Evolutionary conservation across 2,329 filamentous ascomycete species (phyloP).

Genomic region (Phialocephala sp.): DNA sequence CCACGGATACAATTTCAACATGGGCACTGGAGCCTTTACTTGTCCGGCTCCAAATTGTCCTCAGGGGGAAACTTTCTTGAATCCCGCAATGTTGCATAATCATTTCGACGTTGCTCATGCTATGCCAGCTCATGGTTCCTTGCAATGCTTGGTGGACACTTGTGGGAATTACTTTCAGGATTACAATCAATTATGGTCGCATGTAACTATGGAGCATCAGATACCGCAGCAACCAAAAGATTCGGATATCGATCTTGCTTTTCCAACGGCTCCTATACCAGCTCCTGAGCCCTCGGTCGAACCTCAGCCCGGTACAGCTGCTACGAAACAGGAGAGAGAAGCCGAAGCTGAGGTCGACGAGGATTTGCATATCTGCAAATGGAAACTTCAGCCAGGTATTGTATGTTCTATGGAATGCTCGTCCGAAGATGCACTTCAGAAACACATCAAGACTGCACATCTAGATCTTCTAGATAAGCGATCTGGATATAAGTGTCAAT

Average conservation of each 20-base stretch:
- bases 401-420: conserved; percentile 31
- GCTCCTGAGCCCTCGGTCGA: background rate
- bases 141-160: conserved; percentile 37
- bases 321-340: background rate
- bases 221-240: conserved; percentile 28
- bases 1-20: conserved; percentile 39
- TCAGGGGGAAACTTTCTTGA: conserved; percentile 30
- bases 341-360: conserved; percentile 7
- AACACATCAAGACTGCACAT: conserved; percentile 59
- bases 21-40: conserved; percentile 28
- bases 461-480: conserved; percentile 52
- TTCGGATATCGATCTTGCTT: conserved; percentile 30
- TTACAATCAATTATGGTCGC: conserved; percentile 33
- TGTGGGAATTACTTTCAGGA: conserved; percentile 37
- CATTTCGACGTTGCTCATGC: conserved; percentile 41
- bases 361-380: conserved; percentile 37
- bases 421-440: conserved; percentile 55
- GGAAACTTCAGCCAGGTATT: conserved; percentile 27
- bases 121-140: conserved; percentile 34
- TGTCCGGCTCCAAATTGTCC: conserved; percentile 40
- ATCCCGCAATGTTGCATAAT: conserved; percentile 39
- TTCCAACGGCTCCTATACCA: background rate
- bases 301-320: background rate
- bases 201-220: conserved; percentile 37
- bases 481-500: conserved; percentile 59